Base-by-base conservation (phyloP, 306 rosid species). In the Dalbergia cultrata region DNA sequence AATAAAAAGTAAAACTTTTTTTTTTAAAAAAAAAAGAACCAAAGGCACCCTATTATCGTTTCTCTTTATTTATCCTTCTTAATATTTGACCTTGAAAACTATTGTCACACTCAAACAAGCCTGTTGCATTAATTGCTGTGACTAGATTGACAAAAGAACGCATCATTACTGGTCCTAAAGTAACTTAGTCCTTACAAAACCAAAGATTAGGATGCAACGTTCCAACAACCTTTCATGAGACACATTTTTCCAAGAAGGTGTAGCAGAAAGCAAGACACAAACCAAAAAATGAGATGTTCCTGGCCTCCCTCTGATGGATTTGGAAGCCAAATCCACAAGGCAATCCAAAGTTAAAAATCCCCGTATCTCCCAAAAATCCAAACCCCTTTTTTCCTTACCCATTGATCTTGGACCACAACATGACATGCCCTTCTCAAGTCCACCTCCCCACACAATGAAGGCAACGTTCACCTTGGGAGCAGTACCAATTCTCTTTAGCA, bases 101-200 rank as follows among this genome's bases (percentile, higher is more conserved):
- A 11, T 59, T 22, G 1, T 59, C 16, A 4, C 9, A 26, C 12
- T 26, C 16, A 26, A 5, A 33, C 7, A 13, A n/a, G 12, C 67
- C 41, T 18, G 8, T 62, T 35, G 39, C 66, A 62, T 31, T 62
- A 59, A 59, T 26, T 61, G 26, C 18, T 62, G 17, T 33, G 4
- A 33, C 19, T 4, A 9, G 19, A 62, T 26, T 26, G 67, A 61
- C n/a, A 33, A 62, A 13, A 62, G 5, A 62, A 62, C 17, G 44
- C 67, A 31, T 33, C 43, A 62, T 33, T 6, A 31, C 18, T 33
- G 43, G 43, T 33, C 43, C 67, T 18, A 5, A 13, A 6, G 13
- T 31, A 62, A 33, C 67, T 62, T 61, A 33, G 67, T 62, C 67
- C 67, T 62, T 16, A 14, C 67, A 31, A 6, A 61, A 61, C 16